Evolutionary conservation across 371 early-diverging fungal genomes (phyloP).

Genomic region (Mucor indicus): DNA sequence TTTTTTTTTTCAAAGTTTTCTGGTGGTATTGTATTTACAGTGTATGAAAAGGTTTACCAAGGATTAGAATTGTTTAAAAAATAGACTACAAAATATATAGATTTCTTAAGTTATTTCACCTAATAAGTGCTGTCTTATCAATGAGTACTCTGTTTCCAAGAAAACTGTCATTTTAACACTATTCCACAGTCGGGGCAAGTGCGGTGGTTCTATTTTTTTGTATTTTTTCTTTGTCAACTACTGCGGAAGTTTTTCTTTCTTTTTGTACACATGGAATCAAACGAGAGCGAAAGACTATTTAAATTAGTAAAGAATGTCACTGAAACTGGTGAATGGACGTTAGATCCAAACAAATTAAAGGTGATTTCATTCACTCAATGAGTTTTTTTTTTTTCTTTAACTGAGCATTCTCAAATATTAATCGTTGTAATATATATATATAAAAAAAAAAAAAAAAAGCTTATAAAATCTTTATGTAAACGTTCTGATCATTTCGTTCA

Average conservation of each 20-base stretch:
- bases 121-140: no score
- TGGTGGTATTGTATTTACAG: constrained; percentile 91
- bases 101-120: no score
- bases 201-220: no score
- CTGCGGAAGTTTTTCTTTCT: constrained; percentile 17
- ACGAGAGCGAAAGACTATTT: constrained; percentile 18
- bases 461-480: constrained; percentile 57
- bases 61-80: constrained; percentile 18
- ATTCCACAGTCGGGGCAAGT: no score
- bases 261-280: constrained; percentile 24
- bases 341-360: constrained; percentile 32
- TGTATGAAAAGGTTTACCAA: constrained; percentile 77
- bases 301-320: constrained; percentile 31
- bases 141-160: no score
- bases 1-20: constrained; percentile 60
- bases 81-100: no score
- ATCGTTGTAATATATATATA: no score
- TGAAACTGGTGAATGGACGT: constrained; percentile 41
- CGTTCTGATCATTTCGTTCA: constrained; percentile 41
- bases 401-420: no score
- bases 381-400: no score
- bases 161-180: not conserved
- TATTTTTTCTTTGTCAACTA: no score
- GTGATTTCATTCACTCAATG: no score
- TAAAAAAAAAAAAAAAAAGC: constrained; percentile 3